Evolutionary conservation across 108 stramenopile species (phyloP), one percentile per base, ranked within the genome.

Genomic region (Bacterosira constricta): DNA sequence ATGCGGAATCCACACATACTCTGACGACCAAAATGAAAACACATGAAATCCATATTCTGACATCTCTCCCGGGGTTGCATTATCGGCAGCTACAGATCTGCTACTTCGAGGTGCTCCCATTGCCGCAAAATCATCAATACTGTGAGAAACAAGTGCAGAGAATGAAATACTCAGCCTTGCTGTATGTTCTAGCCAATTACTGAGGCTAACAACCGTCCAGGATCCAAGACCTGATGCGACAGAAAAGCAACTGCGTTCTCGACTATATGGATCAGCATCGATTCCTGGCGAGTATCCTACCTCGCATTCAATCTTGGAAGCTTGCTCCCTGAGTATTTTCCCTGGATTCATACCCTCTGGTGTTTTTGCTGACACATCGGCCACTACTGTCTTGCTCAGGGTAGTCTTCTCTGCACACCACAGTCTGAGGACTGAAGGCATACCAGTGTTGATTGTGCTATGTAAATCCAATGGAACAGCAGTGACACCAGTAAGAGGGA

Each of bases 401-500:
- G 68, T 59, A 58, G 70, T 63, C 37, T 59, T 83, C 73, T 96
- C 96, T 18, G 96, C 87, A 47, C 90, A 90, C 90, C 92, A 90
- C 36, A 94, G 63, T 23, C 91, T 81, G 13, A 93, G 71, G 25
- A 94, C 41, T 20, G 86, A 85, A 12, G 93, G 93, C 75, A 96
- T 75, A 25, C 89, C 92, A 26, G 47, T n/a, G 56, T 85, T 80
- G 17, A 71, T 72, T n/a, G 92, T 84, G 29, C 77, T 84, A 57
- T 96, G 95, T 45, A 96, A 75, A 61, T 96, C 95, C 41, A 96
- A 62, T 17, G 92, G 83, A 11, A 90, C 83, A 12, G 87, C 92
- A 7, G 90, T 83, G 8, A 79, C 88, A 27, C 92, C 91, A 9
- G 89, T 92, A 60, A 93, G 78, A 42, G 93, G 94, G 42, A 85